Evolutionary conservation across 1,284 basidiomycete species (phyloP), one percentile per base, ranked within the genome.

Genomic region (Anthracocystis walkeri): DNA sequence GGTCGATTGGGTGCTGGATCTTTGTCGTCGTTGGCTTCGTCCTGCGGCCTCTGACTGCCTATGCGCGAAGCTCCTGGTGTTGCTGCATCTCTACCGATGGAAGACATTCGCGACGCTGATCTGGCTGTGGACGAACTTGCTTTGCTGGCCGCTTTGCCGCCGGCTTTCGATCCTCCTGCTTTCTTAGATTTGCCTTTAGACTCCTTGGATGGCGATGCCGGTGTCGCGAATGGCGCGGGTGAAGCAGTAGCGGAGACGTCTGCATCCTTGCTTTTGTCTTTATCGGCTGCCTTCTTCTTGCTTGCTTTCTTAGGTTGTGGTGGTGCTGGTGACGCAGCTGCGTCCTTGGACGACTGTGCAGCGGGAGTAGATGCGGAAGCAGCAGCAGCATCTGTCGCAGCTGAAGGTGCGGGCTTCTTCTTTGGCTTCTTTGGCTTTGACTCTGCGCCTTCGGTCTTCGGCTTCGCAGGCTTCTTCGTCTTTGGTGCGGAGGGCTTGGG

Each of bases 381-480:
- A n/a, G 25, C 42, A 16, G 49, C 25, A n/a, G 50, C 50, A 38
- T 23, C 41, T 3, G 50, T 14, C 6, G 61, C 52, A 23, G 61
- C 57, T 14, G 56, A 53, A 25, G 35, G 35, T 5, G 61, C 42
- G 16, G 64, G 38, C 42, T 63, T 66, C 64, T 70, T 75, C 58
- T 66, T 75, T 14, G 61, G 59, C 56, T 75, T 70, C 51, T 75
- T 75, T 0, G 64, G 56, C 14, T 75, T 75, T 3, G 67, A n/a
- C 12, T 75, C 64, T 21, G 59, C 51, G 8, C 41, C 48, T 40
- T 75, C 71, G 3, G 57, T 44, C 27, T 75, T 75, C 14, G 72
- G 63, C 23, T 75, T 75, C 2, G 58, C 27, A 1, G 58, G 41
- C 50, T 73, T 73, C 55, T 73, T 73, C 3, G 61, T 6, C 53